Base-by-base conservation (phyloP, 441 rosid species). In the Eutrema salsugineum region DNA sequence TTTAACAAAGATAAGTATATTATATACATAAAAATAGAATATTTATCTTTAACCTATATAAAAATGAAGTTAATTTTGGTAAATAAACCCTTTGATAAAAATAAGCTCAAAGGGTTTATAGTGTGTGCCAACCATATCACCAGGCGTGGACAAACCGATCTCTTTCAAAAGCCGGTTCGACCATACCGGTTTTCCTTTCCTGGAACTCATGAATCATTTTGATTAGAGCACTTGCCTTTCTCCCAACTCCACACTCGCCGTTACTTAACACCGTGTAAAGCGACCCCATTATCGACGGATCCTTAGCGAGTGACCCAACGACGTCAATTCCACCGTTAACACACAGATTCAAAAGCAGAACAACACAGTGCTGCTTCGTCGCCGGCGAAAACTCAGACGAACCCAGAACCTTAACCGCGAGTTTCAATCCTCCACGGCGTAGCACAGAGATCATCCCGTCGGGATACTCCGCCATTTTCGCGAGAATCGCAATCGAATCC, bases 191-290 rank as follows among this genome's bases (percentile, higher is more conserved):
- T 56, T 73, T 82, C 56, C 78, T 81, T 66, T 90, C 97, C 16
- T 70, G 76, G 73, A 84, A 90, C 63, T 86, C 84, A 19, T 88
- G 98, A 15, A 88, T 91, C 68, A 88, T 38, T 78, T 83, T 82
- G 46, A 91, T 84, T 15, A 91, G 86, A 40, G 89, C 76, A 63
- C 88, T 74, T 22, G 94, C 89, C 70, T 89, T 89, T 83, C 79
- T 93, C 87, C 93, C 81, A 32, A 87, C 83, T 40, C 89, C 82
- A 57, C 88, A 71, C 2, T 87, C 83, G 73, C 98, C 96, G 78
- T 87, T 87, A 32, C 83, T 72, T 57, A 88, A 78, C 70, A 51
- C 72, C 72, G 93, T 85, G 79, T 91, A 91, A 67, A 91, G 83
- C 3, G 93, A 83, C 58, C 70, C 84, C 88, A 87, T 89, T 1